phyloP scores from a whole-genome alignment of 495 filamentous ascomycete species.

The Bathelium albidoporum region DNA sequence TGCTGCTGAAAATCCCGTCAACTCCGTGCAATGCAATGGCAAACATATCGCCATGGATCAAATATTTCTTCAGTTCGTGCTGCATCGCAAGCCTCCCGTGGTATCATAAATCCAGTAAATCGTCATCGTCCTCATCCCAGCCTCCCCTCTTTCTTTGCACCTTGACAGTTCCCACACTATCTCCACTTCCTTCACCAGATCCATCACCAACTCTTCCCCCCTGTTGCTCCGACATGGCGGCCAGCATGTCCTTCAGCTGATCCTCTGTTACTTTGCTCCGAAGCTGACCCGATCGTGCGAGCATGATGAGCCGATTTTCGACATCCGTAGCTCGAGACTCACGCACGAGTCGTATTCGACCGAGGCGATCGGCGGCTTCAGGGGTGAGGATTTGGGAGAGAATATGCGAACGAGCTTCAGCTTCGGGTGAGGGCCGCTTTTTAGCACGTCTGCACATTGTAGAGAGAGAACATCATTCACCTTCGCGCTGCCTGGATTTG shows the following conservation, averaged over 20 bases:
- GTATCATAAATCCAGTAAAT: constrained; percentile 54
- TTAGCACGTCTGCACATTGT: constrained; percentile 25
- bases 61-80: not conserved
- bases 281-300: constrained; percentile 79
- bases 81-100: constrained; percentile 7
- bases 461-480: not conserved
- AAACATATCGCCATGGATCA: not conserved
- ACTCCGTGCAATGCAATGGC: not conserved
- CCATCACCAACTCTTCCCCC: constrained; percentile 47
- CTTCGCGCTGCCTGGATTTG: not conserved
- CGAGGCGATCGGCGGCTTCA: constrained; percentile 84
- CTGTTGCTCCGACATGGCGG: constrained; percentile 51
- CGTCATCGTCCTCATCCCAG: constrained; percentile 74
- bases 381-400: constrained; percentile 88
- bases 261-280: constrained; percentile 81
- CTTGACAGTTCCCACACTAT: constrained; percentile 68
- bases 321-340: constrained; percentile 80
- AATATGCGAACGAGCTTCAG: constrained; percentile 63
- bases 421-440: constrained; percentile 27
- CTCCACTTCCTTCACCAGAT: constrained; percentile 35
- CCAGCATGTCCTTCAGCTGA: constrained; percentile 83
- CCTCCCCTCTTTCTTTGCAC: constrained; percentile 73
- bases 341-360: constrained; percentile 91
- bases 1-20: not conserved
- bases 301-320: constrained; percentile 85